Percentiles rank a stretch among this genome's conserved stretches.
Conservation (phyloP, 2,329 filamentous ascomycete species). For the Teratosphaeria epicoccoides region DNA sequence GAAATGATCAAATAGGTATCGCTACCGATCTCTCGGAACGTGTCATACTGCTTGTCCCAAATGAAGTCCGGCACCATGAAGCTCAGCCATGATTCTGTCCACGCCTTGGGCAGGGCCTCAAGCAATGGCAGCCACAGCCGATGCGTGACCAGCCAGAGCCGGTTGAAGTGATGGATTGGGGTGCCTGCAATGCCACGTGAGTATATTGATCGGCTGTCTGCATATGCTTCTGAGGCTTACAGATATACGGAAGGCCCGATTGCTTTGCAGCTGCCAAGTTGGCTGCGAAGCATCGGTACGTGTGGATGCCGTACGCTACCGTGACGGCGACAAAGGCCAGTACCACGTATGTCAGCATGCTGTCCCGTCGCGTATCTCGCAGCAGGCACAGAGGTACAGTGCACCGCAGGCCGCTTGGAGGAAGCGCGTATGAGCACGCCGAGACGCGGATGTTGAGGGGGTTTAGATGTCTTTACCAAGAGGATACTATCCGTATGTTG, state of each 20-base stretch:
- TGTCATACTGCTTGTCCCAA: slow-evolving; percentile 45
- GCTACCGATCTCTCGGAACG: slow-evolving; percentile 47
- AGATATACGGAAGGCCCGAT: slow-evolving; percentile 36
- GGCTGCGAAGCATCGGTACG: slow-evolving; percentile 28
- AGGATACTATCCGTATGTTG: background rate
- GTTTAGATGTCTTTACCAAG: background rate
- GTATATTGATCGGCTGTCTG: background rate
- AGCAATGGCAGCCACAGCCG: slow-evolving; percentile 47
- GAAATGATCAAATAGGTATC: slow-evolving; percentile 57
- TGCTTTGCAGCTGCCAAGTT: slow-evolving; percentile 36
- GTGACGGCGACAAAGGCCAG: slow-evolving; percentile 23
- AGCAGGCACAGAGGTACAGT: background rate
- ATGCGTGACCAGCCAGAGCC: slow-evolving; percentile 47
- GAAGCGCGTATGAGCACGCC: too few relatives aligned
- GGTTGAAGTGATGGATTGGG: slow-evolving; percentile 39
- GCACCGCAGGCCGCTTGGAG: background rate
- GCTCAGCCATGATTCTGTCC: slow-evolving; percentile 50
- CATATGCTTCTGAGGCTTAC: slow-evolving; percentile 6
- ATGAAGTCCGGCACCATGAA: slow-evolving; percentile 50
- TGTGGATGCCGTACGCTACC: slow-evolving; percentile 25
- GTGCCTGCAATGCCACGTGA: slow-evolving; percentile 6
- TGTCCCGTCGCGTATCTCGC: background rate
- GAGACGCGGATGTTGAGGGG: background rate
- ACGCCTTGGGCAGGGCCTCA: slow-evolving; percentile 42
- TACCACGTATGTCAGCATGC: slow-evolving; percentile 20